Percentiles rank a stretch among this genome's conserved stretches.
These are phyloP conservation scores for Nelumbo lutea DNA, from an alignment of 164 flowering plant species.

Conservation along the genomic window DNA sequence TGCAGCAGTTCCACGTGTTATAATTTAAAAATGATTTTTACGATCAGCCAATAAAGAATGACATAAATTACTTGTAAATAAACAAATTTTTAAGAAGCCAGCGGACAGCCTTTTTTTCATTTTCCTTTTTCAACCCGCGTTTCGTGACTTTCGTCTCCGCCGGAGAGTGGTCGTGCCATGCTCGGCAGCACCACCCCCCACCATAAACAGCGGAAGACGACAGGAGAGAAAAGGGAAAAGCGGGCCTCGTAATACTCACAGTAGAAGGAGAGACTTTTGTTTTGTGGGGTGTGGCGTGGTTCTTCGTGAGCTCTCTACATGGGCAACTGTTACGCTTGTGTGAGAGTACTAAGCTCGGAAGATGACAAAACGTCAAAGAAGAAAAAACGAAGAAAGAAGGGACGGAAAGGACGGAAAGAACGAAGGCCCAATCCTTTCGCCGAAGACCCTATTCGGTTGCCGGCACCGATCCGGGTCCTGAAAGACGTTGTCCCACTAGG, in stretches of 20 bases:
- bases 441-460: slow-evolving; percentile 29
- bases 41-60: too few species aligned
- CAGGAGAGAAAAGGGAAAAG: neutral
- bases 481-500: slow-evolving; percentile 55
- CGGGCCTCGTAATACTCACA: neutral
- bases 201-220: neutral
- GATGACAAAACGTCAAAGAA: slow-evolving; percentile 7
- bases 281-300: too few species aligned
- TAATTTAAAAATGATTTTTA: too few species aligned
- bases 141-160: neutral
- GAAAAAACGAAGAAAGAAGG: slow-evolving; percentile 1
- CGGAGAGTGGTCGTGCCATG: slow-evolving; percentile 2
- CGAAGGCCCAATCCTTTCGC: slow-evolving; percentile 58
- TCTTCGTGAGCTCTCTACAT: slow-evolving; percentile 5
- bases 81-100: neutral
- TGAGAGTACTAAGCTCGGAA: slow-evolving; percentile 23
- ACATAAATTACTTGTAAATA: neutral
- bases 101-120: neutral
- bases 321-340: slow-evolving; percentile 58
- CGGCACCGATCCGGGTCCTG: slow-evolving; percentile 71
- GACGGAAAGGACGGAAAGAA: slow-evolving; percentile 11
- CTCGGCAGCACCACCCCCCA: neutral
- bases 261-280: neutral
- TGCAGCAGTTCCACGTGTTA: too few species aligned
- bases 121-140: slow-evolving; percentile 1